A percentile compares a stretch with the other conserved stretches of the same genome.
Evolutionary conservation across 2,329 filamentous ascomycete genomes (phyloP).

Genomic region (Fusarium acutatum): DNA sequence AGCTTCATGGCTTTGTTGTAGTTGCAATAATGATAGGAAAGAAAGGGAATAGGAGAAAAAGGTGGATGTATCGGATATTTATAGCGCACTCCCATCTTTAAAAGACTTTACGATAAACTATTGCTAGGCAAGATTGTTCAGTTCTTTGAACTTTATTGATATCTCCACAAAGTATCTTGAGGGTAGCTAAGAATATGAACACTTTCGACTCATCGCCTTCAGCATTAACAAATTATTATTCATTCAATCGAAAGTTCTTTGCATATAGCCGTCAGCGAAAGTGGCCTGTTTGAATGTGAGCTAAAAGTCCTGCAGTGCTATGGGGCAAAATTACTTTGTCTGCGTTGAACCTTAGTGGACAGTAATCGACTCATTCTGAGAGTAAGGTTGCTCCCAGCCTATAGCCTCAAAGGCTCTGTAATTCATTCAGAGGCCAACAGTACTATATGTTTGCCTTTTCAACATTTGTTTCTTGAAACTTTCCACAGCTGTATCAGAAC

Average conservation of each 20-base stretch:
- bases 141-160: background rate
- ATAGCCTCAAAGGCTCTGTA: background rate
- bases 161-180: background rate
- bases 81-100: background rate
- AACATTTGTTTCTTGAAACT: background rate
- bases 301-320: no score
- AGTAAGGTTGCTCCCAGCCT: background rate
- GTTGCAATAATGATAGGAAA: background rate
- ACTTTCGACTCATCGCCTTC: background rate
- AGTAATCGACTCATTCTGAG: background rate
- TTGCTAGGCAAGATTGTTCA: background rate
- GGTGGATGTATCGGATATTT: background rate
- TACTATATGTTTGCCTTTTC: background rate
- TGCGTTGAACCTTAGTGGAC: background rate
- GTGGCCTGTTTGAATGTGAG: accelerated
- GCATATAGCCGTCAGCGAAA: no score
- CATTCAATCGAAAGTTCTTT: background rate
- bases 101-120: background rate
- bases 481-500: background rate
- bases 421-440: background rate
- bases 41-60: background rate
- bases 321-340: no score
- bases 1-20: background rate
- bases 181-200: background rate
- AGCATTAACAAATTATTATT: background rate